Evolutionary conservation across 768 basidiomycete genomes (phyloP).

Genomic region (Pholiota conissans): DNA sequence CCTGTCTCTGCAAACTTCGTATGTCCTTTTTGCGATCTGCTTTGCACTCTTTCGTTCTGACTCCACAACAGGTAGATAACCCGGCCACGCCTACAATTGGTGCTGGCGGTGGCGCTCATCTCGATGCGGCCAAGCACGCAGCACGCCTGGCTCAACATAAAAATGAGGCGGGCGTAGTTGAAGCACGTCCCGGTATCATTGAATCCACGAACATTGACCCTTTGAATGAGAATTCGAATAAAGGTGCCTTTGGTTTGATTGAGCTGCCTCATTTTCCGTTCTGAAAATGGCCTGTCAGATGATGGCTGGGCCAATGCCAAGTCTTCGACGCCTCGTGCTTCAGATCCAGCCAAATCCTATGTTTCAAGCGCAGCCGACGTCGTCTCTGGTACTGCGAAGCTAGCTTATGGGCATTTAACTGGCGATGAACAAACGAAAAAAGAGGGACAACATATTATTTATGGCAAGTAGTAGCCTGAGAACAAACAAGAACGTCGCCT

Average conservation of each 20-base stretch:
- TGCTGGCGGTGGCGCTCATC: conserved; percentile 40
- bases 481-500: no score
- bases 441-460: not conserved
- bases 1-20: conserved; percentile 45
- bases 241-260: not conserved
- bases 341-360: not conserved
- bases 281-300: not conserved
- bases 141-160: conserved; percentile 40
- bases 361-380: not conserved
- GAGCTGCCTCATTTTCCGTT: not conserved
- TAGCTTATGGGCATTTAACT: not conserved
- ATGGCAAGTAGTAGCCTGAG: not conserved
- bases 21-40: conserved; percentile 11
- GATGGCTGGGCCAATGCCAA: conserved; percentile 8
- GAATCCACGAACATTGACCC: conserved; percentile 55
- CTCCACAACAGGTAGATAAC: conserved; percentile 33
- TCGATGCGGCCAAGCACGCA: conserved; percentile 35
- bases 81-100: conserved; percentile 38
- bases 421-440: not conserved
- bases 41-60: not conserved
- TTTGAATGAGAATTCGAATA: conserved; percentile 32
- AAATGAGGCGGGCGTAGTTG: conserved; percentile 52
- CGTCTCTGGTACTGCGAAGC: not conserved
- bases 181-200: conserved; percentile 56
- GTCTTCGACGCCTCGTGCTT: not conserved